A percentile compares a stretch with the other conserved stretches of the same genome.
These are phyloP conservation scores for Aspergillus bridgeri DNA, from an alignment of 495 filamentous ascomycete genomes.

Conservation along the genomic window DNA sequence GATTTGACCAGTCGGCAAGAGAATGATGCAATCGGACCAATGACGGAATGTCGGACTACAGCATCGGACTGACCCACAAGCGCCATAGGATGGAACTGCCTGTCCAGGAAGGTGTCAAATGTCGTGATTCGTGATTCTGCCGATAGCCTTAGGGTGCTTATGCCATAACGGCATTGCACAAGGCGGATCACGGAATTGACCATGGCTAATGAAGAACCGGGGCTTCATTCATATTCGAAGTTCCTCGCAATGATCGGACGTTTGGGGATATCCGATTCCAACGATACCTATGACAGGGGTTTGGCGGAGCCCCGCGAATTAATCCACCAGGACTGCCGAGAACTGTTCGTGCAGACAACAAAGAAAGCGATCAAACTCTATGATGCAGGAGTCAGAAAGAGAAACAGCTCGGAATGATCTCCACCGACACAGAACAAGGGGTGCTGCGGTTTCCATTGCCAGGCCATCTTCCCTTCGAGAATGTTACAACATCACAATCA, in stretches of 20 bases:
- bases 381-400: background rate
- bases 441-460: background rate
- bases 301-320: no score
- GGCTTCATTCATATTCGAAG: background rate
- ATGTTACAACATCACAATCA: background rate
- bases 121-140: no score
- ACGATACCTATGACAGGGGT: background rate
- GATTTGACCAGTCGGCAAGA: background rate
- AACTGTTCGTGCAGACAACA: no score
- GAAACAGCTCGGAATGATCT: background rate
- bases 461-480: background rate
- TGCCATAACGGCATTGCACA: background rate
- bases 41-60: no score
- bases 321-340: no score
- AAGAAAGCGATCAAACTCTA: no score
- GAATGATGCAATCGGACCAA: background rate
- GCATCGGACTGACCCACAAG: background rate
- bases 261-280: background rate
- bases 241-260: background rate
- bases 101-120: background rate
- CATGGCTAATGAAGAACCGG: background rate
- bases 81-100: no score
- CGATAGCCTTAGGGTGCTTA: background rate
- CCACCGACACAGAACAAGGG: background rate
- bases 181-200: no score